Evolutionary conservation across 352 stramenopile species (phyloP), one percentile per base, ranked within the genome.

Genomic region (Phytophthora fragariaefolia): DNA sequence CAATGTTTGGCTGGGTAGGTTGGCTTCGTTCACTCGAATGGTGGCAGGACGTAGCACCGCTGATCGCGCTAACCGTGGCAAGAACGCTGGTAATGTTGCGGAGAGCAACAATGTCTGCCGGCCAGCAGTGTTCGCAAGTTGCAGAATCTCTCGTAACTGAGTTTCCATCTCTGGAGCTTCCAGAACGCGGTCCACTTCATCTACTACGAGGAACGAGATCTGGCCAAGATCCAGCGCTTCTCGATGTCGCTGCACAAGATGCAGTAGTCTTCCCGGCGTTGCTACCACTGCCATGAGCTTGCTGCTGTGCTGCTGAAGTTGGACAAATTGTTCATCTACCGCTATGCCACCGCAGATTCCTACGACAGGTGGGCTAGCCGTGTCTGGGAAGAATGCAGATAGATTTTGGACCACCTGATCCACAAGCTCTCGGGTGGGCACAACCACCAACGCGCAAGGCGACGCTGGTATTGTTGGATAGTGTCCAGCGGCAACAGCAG

Each of bases 151-250:
- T 51, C 98, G 95, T 53, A 99, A 80, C 74, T 99, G 97, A 15
- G 74, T 73, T 28, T 98, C 73, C 73, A 99, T 96, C 24, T 84
- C 83, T 10, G 76, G 73, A 6, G 26, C 49, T 58, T 99, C 95
- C 28, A 99, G 88, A 51, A 99, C 84, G 45, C 97, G 89, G 73
- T 99, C 98, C 4, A 96, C 97, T 71, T 99, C 98, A 68, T 99
- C 97, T 6, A 99, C 18, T 90, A 94, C 63, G 89, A 92, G 51
- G 71, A 80, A 80, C 55, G 50, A 77, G 82, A 70, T 26, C 36
- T 24, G 28, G 61, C 42, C 22, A 74, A 77, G 67, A 17, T 74
- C 75, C 8, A 87, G 30, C 12, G 40, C 32, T 13, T 49, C 38
- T 40, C 15, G 45, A 77, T 63, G 47, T 56, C 62, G 15, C 52